Evolutionary conservation across 768 basidiomycete species (phyloP).

Genomic region (Hirschioporus abietinus): DNA sequence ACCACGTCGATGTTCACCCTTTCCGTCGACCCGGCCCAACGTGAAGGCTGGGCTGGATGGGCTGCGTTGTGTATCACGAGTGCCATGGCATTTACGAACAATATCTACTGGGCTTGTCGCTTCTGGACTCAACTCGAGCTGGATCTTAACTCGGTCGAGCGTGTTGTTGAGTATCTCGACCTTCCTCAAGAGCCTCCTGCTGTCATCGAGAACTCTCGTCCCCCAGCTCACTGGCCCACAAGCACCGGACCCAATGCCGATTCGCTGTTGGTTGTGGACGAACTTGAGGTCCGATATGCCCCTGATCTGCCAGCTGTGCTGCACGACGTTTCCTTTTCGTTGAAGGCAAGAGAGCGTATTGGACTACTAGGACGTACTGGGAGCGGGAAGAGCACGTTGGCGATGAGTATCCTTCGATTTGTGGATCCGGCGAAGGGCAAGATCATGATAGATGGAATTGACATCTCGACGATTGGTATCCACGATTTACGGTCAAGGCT

Average conservation of each 20-base stretch:
- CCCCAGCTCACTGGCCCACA: slow-evolving; percentile 93
- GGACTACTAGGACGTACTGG: slow-evolving; percentile 80
- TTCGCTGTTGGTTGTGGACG: slow-evolving; percentile 59
- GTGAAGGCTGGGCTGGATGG: slow-evolving; percentile 47
- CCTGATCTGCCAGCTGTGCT: slow-evolving; percentile 81
- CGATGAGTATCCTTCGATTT: slow-evolving; percentile 82
- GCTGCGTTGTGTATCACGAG: slow-evolving; percentile 68
- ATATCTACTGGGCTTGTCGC: slow-evolving; percentile 46
- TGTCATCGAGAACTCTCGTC: slow-evolving; percentile 64
- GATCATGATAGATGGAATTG: slow-evolving; percentile 83
- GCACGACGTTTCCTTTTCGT: slow-evolving; percentile 65
- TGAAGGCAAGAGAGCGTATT: slow-evolving; percentile 68
- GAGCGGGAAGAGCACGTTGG: slow-evolving; percentile 78
- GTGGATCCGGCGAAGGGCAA: slow-evolving; percentile 68
- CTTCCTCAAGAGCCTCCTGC: slow-evolving; percentile 84
- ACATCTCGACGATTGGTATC: slow-evolving; percentile 80
- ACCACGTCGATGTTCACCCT: slow-evolving; percentile 75
- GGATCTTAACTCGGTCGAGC: slow-evolving; percentile 83
- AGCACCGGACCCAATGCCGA: slow-evolving; percentile 45
- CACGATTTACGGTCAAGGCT: slow-evolving; percentile 71
- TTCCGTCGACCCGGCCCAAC: slow-evolving; percentile 38
- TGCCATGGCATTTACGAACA: slow-evolving; percentile 54
- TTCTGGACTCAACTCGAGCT: slow-evolving; percentile 58
- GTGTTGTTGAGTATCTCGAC: slow-evolving; percentile 86
- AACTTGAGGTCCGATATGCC: slow-evolving; percentile 77